These are phyloP conservation scores for Rubroboletus pulcherrimus DNA, from an alignment of 768 basidiomycete genomes.

Conservation along the genomic window DNA sequence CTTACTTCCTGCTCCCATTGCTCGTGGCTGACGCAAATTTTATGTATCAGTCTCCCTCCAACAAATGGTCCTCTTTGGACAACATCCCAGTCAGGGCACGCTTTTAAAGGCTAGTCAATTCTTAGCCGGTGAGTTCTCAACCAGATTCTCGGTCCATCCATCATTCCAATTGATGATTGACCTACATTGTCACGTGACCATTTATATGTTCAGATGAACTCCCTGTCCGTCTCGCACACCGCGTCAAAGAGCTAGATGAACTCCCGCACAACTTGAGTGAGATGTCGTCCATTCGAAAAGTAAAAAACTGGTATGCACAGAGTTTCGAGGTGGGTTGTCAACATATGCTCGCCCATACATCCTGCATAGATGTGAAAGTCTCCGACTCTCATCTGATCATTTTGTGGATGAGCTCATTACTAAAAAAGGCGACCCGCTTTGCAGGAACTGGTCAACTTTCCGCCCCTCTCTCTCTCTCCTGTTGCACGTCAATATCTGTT, in stretches of 20 bases:
- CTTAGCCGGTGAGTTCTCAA: constrained; percentile 54
- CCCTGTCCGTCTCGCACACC: constrained; percentile 90
- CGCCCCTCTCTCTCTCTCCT: constrained; percentile 65
- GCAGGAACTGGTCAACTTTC: constrained; percentile 88
- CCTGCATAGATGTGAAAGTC: neutral
- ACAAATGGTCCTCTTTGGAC: constrained; percentile 97
- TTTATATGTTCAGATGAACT: constrained; percentile 64
- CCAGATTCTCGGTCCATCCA: neutral
- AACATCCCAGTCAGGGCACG: constrained; percentile 93
- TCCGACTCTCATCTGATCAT: neutral
- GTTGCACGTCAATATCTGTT: constrained; percentile 67
- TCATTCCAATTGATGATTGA: no score
- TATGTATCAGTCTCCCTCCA: constrained; percentile 78
- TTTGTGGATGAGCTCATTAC: neutral
- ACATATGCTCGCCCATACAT: neutral
- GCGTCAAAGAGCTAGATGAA: constrained; percentile 93
- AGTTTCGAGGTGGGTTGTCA: constrained; percentile 81
- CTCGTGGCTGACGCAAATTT: constrained; percentile 6
- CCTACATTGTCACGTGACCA: neutral
- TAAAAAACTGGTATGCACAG: constrained; percentile 99
- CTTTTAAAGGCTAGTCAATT: constrained; percentile 91
- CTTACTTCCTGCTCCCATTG: neutral
- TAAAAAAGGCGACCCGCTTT: neutral
- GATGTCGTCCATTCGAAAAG: constrained; percentile 90
- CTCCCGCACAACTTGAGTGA: constrained; percentile 87